These are phyloP conservation scores for Alternaria burnsii DNA, from an alignment of 2,329 filamentous ascomycete species.

Conservation along the genomic window DNA sequence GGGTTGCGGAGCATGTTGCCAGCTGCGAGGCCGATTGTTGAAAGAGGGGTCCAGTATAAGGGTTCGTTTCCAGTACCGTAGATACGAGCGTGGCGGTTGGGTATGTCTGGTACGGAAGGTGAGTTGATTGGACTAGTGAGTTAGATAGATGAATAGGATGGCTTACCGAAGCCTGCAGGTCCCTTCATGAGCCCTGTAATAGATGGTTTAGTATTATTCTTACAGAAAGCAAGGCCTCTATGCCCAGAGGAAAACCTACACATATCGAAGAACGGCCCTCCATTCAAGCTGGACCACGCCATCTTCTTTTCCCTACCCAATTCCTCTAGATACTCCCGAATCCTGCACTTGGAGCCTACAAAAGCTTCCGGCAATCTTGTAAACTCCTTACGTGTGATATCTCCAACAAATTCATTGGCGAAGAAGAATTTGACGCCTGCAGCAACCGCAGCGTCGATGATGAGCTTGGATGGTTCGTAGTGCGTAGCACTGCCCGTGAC, in stretches of 20 bases:
- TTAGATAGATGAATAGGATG: not conserved
- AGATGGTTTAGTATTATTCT: rapidly evolving
- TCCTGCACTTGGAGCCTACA: constrained; percentile 39
- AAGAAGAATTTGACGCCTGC: constrained; percentile 47
- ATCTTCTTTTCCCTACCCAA: constrained; percentile 36
- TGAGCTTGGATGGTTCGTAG: constrained; percentile 54
- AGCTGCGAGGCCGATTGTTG: constrained; percentile 35
- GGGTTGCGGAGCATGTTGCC: constrained; percentile 44
- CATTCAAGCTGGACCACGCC: constrained; percentile 44
- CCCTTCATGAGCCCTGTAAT: constrained; percentile 48
- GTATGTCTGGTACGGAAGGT: constrained; percentile 21
- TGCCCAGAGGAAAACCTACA: constrained; percentile 32
- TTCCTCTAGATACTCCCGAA: constrained; percentile 36
- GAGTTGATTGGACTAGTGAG: not conserved
- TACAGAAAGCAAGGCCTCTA: not conserved
- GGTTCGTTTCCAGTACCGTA: constrained; percentile 44
- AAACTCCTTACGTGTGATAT: constrained; percentile 37
- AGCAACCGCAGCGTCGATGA: constrained; percentile 47
- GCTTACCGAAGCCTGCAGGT: constrained; percentile 41
- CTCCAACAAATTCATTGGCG: constrained; percentile 46
- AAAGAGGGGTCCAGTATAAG: constrained; percentile 45
- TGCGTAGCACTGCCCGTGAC: constrained; percentile 57
- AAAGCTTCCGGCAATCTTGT: constrained; percentile 35
- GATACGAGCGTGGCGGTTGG: constrained; percentile 40
- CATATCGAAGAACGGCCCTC: constrained; percentile 51